Evolutionary conservation across 2,329 filamentous ascomycete species (phyloP), one percentile per base, ranked within the genome.

Genomic region (Sclerotiophoma versabilis): DNA sequence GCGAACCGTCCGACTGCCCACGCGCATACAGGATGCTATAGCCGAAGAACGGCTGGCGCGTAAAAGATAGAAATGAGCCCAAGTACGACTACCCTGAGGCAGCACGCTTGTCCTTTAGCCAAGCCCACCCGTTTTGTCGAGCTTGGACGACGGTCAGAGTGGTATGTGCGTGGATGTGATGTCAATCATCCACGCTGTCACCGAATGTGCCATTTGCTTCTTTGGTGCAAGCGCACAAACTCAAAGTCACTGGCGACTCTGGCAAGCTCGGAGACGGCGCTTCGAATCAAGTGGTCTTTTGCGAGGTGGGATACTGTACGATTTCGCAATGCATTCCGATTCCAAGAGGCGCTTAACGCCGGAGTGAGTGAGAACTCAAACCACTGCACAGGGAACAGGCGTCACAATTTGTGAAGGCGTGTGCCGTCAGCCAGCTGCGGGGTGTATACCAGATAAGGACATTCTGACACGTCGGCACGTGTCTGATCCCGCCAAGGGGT

Each of bases 181-280:
- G 55, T 42, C 47, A 34, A 51, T 46, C 48, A 43, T 30, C 45
- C 22, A 23, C 14, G 34, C 22, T 54, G 32, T 23, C 27, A 19
- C 14, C 20, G 20, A 22, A 38, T 49, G 53, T 61, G 47, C 56
- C 65, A 66, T 66, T 66, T 63, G 46, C 65, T 57, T 34, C 41
- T 67, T 63, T 49, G 23, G 64, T 47, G 47, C 58, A 66, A 64
- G 65, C 59, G 60, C 15, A 15, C 9, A 32, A 37, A 14, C 4
- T 6, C 29, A 25, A 14, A 7, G 15, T 11, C 12, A 14, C 22
- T 20, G 7, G 22, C 36, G 12, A 9, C 8, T 26, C 4, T 39
- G 11, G 17, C 48, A 20, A 49, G 27, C 22, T 23, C 17, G 41
- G 49, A 27, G 32, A 34, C 20, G 22, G 34, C 15, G 25, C n/a